phyloP scores from a whole-genome alignment of 2,329 filamentous ascomycete species.

The Penicillium sp. region DNA sequence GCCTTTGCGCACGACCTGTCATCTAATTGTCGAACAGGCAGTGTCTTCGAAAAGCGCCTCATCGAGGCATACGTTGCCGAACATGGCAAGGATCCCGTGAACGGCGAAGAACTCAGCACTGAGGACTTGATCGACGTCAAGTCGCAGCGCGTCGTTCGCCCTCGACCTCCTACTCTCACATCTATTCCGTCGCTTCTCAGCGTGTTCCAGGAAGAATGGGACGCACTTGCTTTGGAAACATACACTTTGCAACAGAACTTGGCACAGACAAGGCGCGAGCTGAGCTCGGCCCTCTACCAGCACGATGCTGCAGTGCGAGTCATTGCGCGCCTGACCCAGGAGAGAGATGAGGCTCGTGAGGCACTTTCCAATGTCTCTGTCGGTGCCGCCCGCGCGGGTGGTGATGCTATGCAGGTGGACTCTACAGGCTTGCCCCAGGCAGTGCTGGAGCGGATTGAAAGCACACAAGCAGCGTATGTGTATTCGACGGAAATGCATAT shows the following conservation, averaged over 20 bases:
- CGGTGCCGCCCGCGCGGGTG: slow-evolving; percentile 57
- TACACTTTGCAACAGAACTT: slow-evolving; percentile 90
- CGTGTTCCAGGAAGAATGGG: slow-evolving; percentile 98
- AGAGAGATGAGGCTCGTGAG: slow-evolving; percentile 89
- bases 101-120: slow-evolving; percentile 76
- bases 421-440: slow-evolving; percentile 72
- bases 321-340: slow-evolving; percentile 84
- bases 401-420: slow-evolving; percentile 93
- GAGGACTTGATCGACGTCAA: slow-evolving; percentile 90
- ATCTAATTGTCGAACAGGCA: slow-evolving; percentile 57
- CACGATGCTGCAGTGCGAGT: slow-evolving; percentile 96
- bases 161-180: slow-evolving; percentile 87
- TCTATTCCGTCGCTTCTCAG: slow-evolving; percentile 93
- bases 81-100: slow-evolving; percentile 88
- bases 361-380: slow-evolving; percentile 84
- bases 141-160: slow-evolving; percentile 78
- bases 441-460: slow-evolving; percentile 72
- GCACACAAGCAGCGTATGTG: slow-evolving; percentile 75
- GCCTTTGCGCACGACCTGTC: slow-evolving; percentile 9
- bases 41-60: slow-evolving; percentile 90
- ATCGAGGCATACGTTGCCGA: slow-evolving; percentile 94
- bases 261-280: slow-evolving; percentile 85
- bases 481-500: neutral
- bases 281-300: slow-evolving; percentile 91
- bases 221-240: slow-evolving; percentile 85